These are phyloP conservation scores for Astragalus glycyphyllos DNA, from an alignment of 306 rosid species.

Conservation along the genomic window DNA sequence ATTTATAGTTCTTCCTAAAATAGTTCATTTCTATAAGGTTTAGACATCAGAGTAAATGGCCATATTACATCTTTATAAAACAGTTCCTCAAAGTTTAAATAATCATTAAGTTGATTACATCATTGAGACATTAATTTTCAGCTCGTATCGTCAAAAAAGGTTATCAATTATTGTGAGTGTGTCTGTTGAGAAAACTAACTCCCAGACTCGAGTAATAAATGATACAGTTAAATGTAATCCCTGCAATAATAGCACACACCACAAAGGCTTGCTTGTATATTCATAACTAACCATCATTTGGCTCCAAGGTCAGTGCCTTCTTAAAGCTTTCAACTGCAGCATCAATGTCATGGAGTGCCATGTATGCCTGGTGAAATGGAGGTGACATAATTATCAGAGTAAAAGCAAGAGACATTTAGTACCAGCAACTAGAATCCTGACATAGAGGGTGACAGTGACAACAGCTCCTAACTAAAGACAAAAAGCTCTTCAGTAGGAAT, in stretches of 20 bases:
- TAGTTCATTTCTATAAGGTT: background rate
- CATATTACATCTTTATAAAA: no score
- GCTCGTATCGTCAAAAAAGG: background rate
- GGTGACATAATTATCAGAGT: slow-evolving; percentile 36
- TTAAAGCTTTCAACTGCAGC: slow-evolving; percentile 86
- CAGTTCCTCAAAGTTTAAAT: background rate
- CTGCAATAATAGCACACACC: background rate
- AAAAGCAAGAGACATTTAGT: slow-evolving; percentile 22
- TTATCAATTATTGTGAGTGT: background rate
- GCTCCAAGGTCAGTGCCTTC: slow-evolving; percentile 79
- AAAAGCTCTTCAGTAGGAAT: slow-evolving; percentile 25
- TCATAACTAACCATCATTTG: slow-evolving; percentile 73
- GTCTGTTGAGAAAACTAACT: background rate
- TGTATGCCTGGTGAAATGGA: slow-evolving; percentile 62
- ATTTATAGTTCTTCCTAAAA: background rate
- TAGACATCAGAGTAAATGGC: no score
- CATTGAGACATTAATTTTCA: slow-evolving; percentile 16
- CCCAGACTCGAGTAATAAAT: slow-evolving; percentile 16
- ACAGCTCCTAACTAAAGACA: slow-evolving; percentile 7
- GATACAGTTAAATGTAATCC: background rate
- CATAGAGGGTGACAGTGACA: slow-evolving; percentile 3
- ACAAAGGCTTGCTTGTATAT: slow-evolving; percentile 12
- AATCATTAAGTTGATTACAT: background rate
- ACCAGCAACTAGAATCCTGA: slow-evolving; percentile 20
- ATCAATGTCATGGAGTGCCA: slow-evolving; percentile 88